A percentile compares a stretch with the other conserved stretches of the same genome.
phyloP scores from a whole-genome alignment of 2,329 filamentous ascomycete genomes.

The Alternaria angustiovoidea region DNA sequence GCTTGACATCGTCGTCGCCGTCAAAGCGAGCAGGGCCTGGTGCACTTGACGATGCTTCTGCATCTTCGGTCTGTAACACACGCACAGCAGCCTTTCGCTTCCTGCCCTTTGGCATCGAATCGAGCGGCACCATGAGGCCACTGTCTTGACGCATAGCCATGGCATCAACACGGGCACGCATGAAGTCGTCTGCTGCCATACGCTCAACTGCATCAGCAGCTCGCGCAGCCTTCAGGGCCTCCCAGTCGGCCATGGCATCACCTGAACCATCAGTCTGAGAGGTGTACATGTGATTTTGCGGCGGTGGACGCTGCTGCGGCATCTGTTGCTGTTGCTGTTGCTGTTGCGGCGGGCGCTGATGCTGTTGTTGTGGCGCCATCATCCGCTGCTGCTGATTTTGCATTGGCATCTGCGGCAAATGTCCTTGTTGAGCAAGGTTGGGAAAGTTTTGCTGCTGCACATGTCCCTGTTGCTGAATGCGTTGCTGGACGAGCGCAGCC shows the following conservation, averaged over 20 bases:
- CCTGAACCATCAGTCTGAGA: slow-evolving; percentile 82
- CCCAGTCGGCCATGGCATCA: slow-evolving; percentile 64
- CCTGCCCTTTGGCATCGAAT: slow-evolving; percentile 59
- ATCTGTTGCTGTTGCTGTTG: slow-evolving; percentile 34
- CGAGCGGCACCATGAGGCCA: slow-evolving; percentile 77
- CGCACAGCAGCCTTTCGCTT: slow-evolving; percentile 51
- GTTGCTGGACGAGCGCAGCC: slow-evolving; percentile 55
- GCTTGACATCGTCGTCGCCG: slow-evolving; percentile 67
- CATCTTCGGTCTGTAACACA: slow-evolving; percentile 64
- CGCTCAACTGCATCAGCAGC: slow-evolving; percentile 59
- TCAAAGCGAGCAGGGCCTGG: slow-evolving; percentile 57
- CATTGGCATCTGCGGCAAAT: slow-evolving; percentile 39
- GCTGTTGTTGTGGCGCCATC: slow-evolving; percentile 39
- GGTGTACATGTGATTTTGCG: slow-evolving; percentile 47
- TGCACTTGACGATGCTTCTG: slow-evolving; percentile 33
- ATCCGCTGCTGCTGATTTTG: slow-evolving; percentile 42
- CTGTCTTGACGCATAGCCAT: slow-evolving; percentile 75
- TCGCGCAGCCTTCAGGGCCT: slow-evolving; percentile 67
- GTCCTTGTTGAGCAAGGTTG: slow-evolving; percentile 29
- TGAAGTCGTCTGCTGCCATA: slow-evolving; percentile 70
- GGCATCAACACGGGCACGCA: slow-evolving; percentile 73
- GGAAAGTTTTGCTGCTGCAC: slow-evolving; percentile 35
- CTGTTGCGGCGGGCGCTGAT: slow-evolving; percentile 42
- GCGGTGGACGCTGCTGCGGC: slow-evolving; percentile 33
- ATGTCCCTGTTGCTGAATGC: slow-evolving; percentile 40